Evolutionary conservation across 2,329 filamentous ascomycete species (phyloP), one percentile per base, ranked within the genome.

Genomic region (Apiospora malaysiana): DNA sequence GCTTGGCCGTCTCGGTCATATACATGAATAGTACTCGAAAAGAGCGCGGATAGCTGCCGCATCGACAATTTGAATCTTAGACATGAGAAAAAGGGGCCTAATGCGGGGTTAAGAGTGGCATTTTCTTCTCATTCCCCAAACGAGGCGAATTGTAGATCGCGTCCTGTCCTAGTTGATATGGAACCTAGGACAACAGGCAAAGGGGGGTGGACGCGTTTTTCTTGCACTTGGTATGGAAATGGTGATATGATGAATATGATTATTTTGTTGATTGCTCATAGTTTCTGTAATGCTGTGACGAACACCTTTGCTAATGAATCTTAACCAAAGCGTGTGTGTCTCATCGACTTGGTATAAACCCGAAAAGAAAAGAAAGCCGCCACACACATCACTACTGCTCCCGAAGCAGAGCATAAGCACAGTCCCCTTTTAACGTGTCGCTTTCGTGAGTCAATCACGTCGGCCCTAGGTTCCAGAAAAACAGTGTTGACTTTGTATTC

Each of bases 241-340:
- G 14, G 12, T 49, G 47, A 23, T 7, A 59, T 63, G 25, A 56
- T 32, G 12, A 4, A 16, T n/a, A n/a, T 63, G 56, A 63, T 63
- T 63, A 63, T 63, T 63, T 59, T 63, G 56, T 59, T 63, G 56
- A 63, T 63, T 63, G 56, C 56, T 63, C 56, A 63, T 63, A 21
- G n/a, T 40, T 63, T 63, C 56, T 63, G 56, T 45, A 63, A 40
- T 40, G 56, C 32, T 40, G 21, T 63, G 56, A 40, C 18, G n/a
- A 23, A 40, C 56, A 40, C 27, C 56, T 63, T 59, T 12, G 56
- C 18, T 40, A n/a, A n/a, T n/a, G 21, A 40, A 40, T 40, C n/a
- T 16, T 32, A 23, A 63, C 56, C 7, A 18, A 63, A n/a, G 18
- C 32, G 27, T 8, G 51, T 32, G 51, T 59, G 56, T 40, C n/a